Conservation (phyloP, 2,329 filamentous ascomycete genomes). For the Claviceps arundinis region DNA sequence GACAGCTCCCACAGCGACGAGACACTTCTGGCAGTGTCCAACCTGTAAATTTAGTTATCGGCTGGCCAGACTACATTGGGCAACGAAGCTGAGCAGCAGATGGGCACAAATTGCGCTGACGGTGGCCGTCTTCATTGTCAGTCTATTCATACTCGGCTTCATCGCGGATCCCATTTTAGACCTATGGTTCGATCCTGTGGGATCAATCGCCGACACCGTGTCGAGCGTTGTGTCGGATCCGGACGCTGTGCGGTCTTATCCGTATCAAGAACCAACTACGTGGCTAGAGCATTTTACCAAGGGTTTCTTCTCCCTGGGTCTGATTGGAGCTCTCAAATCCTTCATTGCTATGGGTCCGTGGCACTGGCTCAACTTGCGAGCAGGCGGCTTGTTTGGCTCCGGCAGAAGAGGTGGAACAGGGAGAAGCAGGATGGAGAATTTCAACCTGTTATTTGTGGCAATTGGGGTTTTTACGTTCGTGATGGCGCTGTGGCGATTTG, state of each 20-base stretch:
- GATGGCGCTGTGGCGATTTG: slow-evolving; percentile 72
- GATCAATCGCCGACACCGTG: slow-evolving; percentile 42
- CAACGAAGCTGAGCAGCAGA: slow-evolving; percentile 53
- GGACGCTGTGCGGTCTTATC: slow-evolving; percentile 21
- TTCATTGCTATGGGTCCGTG: slow-evolving; percentile 62
- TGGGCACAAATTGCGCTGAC: slow-evolving; percentile 59
- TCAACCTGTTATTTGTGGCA: slow-evolving; percentile 67
- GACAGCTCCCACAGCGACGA: slow-evolving; percentile 47
- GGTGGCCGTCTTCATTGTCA: slow-evolving; percentile 51
- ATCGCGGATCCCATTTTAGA: slow-evolving; percentile 87
- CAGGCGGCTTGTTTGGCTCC: slow-evolving; percentile 40
- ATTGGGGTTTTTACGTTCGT: slow-evolving; percentile 73
- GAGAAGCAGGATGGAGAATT: slow-evolving; percentile 61
- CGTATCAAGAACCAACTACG: slow-evolving; percentile 37
- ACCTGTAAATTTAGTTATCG: slow-evolving; percentile 79
- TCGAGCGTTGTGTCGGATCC: slow-evolving; percentile 29
- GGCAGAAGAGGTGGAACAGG: slow-evolving; percentile 49
- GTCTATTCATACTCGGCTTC: slow-evolving; percentile 77
- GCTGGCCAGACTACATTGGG: slow-evolving; percentile 64
- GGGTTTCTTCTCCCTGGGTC: slow-evolving; percentile 76
- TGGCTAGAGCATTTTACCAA: slow-evolving; percentile 83
- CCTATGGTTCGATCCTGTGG: slow-evolving; percentile 68
- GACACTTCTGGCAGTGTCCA: slow-evolving; percentile 77
- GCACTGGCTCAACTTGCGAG: slow-evolving; percentile 63
- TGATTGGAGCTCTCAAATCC: slow-evolving; percentile 75